phyloP scores from a whole-genome alignment of 345 rosid species.

The Cardamine occulta region DNA sequence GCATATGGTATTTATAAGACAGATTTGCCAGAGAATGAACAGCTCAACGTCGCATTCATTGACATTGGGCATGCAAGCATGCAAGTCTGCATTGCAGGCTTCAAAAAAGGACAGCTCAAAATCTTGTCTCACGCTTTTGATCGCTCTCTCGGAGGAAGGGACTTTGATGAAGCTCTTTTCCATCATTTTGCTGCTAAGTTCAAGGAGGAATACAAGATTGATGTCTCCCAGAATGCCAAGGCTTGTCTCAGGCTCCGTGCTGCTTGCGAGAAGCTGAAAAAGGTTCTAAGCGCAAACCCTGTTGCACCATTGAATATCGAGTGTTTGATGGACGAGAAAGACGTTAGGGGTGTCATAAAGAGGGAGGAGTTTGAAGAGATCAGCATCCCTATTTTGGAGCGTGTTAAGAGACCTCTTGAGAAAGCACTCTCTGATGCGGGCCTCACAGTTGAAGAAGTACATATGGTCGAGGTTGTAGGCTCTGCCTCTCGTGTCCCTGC shows the following conservation, averaged over 20 bases:
- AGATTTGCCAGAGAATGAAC: constrained; percentile 87
- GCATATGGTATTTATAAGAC: constrained; percentile 98
- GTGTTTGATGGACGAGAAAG: constrained; percentile 97
- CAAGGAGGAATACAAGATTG: constrained; percentile 89
- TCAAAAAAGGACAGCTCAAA: constrained; percentile 80
- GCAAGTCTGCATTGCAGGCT: constrained; percentile 98
- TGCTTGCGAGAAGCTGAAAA: constrained; percentile 90
- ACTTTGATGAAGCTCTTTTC: constrained; percentile 88
- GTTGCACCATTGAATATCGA: constrained; percentile 87
- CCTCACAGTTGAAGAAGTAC: constrained; percentile 72
- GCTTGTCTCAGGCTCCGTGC: constrained; percentile 87
- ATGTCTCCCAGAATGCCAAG: constrained; percentile 83
- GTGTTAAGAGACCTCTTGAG: constrained; percentile 85
- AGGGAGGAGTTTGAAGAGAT: constrained; percentile 91
- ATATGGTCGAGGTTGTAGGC: constrained; percentile 91
- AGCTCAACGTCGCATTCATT: constrained; percentile 83
- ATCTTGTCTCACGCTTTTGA: constrained; percentile 81
- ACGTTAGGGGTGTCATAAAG: constrained; percentile 82
- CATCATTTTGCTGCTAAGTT: constrained; percentile 75
- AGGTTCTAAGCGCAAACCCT: constrained; percentile 94
- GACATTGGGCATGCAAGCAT: constrained; percentile 91
- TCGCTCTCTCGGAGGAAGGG: constrained; percentile 87
- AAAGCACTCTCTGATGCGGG: constrained; percentile 89
- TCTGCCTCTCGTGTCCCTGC: constrained; percentile 92
- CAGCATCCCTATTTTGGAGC: constrained; percentile 78